Evolutionary conservation across 176 grass and related monocot genomes (phyloP), one percentile per base, ranked within the genome.

Genomic region (Oryza glumipatula): DNA sequence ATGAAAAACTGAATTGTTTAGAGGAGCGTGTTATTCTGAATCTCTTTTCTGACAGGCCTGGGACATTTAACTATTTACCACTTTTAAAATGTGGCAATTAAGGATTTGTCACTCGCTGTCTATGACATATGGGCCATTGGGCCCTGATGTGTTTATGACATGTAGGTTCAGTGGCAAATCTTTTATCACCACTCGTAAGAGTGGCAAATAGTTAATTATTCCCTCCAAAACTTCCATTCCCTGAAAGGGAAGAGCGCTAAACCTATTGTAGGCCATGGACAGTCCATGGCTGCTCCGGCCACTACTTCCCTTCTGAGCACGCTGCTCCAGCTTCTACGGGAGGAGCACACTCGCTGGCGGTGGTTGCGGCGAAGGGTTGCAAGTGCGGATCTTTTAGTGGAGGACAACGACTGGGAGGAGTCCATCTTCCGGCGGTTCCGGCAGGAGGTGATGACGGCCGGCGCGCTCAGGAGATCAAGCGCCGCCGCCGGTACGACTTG

Each of bases 391-490:
- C 35, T 36, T 4, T 2, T 28, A 4, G 35, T 36, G 35, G 35
- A 36, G 4, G 3, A 33, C 3, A 33, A 36, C 80, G 96, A 94
- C 52, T 79, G 93, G 16, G 83, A 90, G 60, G 91, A 98, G 38
- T 84, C 88, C 67, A 85, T 93, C 66, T 79, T 95, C 80, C 80
- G 91, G 65, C 77, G 86, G 70, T 98, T 98, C 88, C 90, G 90
- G 85, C 80, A 91, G 63, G 93, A 98, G 89, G 93, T 95, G 68
- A 88, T 92, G 79, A 90, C 35, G 66, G 83, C 93, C 41, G 93
- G 96, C 21, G 67, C 95, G 69, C 69, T 91, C 89, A 94, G 87
- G 96, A 98, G 83, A 92, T 90, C 83, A 94, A 93, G 81, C 91
- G 93, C 80, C 90, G 96, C 66, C 92, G 80, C 66, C 84, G 90